Conservation (phyloP, 176 grass and related monocot species). For the Typha latifolia region DNA sequence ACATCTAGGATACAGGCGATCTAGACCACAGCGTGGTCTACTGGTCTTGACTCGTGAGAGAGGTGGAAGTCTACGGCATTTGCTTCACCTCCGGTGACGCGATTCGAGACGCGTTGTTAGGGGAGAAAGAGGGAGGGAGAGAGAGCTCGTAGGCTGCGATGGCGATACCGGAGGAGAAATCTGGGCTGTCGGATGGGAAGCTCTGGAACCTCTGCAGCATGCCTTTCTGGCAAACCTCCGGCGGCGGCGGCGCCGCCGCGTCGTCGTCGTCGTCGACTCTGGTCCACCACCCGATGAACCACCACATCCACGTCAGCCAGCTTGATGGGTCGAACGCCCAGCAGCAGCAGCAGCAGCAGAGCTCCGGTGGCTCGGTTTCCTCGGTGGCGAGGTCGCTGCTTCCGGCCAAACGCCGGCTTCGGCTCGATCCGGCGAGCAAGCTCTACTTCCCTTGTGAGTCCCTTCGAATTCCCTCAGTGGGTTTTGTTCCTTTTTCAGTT, state of each 20-base stretch:
- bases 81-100: no score
- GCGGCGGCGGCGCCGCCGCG: conserved; percentile 18
- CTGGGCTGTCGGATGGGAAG: not conserved
- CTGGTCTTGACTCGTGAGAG: no score
- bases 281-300: not conserved
- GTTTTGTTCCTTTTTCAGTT: not conserved
- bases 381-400: conserved; percentile 62
- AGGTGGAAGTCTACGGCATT: no score
- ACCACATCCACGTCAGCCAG: not conserved
- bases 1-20: no score
- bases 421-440: conserved; percentile 75
- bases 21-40: no score
- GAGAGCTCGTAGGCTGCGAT: no score
- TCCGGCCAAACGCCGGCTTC: conserved; percentile 70
- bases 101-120: no score
- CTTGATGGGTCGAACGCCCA: conserved; percentile 10
- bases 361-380: conserved; percentile 22
- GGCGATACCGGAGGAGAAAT: no score
- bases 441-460: conserved; percentile 89
- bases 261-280: not conserved
- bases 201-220: conserved; percentile 23
- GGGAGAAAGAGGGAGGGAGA: no score
- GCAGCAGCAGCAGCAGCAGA: not conserved
- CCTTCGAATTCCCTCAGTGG: no score
- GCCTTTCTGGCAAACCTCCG: conserved; percentile 28